Evolutionary conservation across 2,329 filamentous ascomycete species (phyloP).

Genomic region (Aspergillus fischeri): DNA sequence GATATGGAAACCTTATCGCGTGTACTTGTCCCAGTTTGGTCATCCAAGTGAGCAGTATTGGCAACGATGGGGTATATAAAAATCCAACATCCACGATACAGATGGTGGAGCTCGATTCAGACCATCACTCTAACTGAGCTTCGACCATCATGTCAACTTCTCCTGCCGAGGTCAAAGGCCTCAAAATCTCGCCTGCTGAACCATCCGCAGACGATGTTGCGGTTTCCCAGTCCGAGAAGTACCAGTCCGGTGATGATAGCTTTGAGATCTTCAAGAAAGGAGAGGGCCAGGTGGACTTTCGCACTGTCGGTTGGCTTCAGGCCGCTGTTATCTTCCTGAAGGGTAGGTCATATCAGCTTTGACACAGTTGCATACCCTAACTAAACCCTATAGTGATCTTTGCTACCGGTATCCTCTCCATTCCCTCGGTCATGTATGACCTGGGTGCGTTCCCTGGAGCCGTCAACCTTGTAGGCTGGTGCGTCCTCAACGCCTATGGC

Average conservation of each 20-base stretch:
- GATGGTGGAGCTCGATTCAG: not conserved
- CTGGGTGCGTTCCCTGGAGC: constrained; percentile 14
- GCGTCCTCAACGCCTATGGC: constrained; percentile 45
- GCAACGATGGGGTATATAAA: not conserved
- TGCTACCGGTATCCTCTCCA: constrained; percentile 19
- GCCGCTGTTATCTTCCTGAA: constrained; percentile 53
- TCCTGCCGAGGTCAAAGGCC: constrained; percentile 6
- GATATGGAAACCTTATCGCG: not conserved
- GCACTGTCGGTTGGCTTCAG: constrained; percentile 51
- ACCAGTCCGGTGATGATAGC: constrained; percentile 16
- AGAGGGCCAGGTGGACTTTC: constrained; percentile 49
- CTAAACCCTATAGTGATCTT: constrained; percentile 21
- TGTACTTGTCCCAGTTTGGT: not conserved
- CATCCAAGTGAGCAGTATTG: not conserved
- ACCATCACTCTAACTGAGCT: not conserved
- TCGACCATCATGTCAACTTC: not conserved
- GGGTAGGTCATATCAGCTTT: constrained; percentile 18
- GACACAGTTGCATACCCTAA: too few species aligned
- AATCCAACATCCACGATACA: not conserved
- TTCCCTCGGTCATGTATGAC: constrained; percentile 16
- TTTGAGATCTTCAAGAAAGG: constrained; percentile 49
- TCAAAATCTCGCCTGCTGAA: constrained; percentile 3
- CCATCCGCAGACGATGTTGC: constrained; percentile 19
- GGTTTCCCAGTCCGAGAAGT: constrained; percentile 20
- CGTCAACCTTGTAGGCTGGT: constrained; percentile 16